A percentile compares a stretch with the other conserved stretches of the same genome.
Evolutionary conservation across 768 basidiomycete genomes (phyloP).

Genomic region (Austroboletus festivus): DNA sequence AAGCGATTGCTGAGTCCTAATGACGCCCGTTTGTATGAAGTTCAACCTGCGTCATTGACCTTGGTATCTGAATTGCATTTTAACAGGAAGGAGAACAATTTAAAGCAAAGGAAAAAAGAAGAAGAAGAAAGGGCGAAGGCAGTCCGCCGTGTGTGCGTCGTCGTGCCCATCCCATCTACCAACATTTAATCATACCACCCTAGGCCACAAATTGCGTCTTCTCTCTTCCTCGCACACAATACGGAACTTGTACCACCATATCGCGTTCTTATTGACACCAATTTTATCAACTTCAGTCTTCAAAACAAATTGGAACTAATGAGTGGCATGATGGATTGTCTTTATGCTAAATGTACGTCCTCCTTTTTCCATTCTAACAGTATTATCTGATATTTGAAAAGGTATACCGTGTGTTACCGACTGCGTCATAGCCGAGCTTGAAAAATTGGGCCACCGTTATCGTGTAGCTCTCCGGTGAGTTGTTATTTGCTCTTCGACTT

Average conservation of each 20-base stretch:
- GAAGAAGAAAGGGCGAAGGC: constrained; percentile 76
- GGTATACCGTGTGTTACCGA: constrained; percentile 99
- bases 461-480: constrained; percentile 88
- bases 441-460: constrained; percentile 95
- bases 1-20: constrained; percentile 94
- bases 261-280: constrained; percentile 96
- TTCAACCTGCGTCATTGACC: background rate
- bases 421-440: constrained; percentile 97
- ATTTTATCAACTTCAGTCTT: constrained; percentile 98
- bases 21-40: constrained; percentile 82
- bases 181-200: background rate
- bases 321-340: constrained; percentile 99
- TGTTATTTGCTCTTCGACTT: background rate
- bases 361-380: background rate
- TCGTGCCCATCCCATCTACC: background rate
- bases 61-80: constrained; percentile 5
- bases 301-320: constrained; percentile 97
- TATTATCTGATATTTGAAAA: constrained; percentile 30
- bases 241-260: constrained; percentile 95
- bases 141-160: constrained; percentile 72
- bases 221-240: constrained; percentile 93
- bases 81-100: constrained; percentile 85
- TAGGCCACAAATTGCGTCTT: constrained; percentile 85
- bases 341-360: constrained; percentile 90
- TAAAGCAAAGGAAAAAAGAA: constrained; percentile 84